These are phyloP conservation scores for Chlorociboria aeruginascens DNA, from an alignment of 495 filamentous ascomycete genomes.

Conservation along the genomic window DNA sequence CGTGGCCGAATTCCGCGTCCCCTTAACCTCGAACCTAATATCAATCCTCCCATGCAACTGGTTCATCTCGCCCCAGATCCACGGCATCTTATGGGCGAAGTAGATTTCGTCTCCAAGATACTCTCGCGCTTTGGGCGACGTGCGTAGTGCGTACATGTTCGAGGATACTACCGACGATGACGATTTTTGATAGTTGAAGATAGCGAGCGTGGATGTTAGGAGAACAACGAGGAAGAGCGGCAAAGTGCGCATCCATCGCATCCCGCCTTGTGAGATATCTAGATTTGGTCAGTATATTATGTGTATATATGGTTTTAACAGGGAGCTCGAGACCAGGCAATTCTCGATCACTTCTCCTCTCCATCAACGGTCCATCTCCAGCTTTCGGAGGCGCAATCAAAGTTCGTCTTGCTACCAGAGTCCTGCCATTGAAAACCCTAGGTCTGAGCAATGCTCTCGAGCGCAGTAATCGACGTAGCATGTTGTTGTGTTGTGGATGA, in stretches of 20 bases:
- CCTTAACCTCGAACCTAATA: conserved; percentile 79
- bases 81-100: conserved; percentile 76
- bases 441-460: conserved; percentile 8
- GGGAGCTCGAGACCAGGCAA: conserved; percentile 43
- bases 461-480: conserved; percentile 17
- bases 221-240: conserved; percentile 47
- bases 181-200: conserved; percentile 98
- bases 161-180: conserved; percentile 71
- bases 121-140: conserved; percentile 57
- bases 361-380: conserved; percentile 60
- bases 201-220: conserved; percentile 55
- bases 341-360: conserved; percentile 68
- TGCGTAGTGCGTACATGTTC: conserved; percentile 84
- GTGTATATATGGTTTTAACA: background rate
- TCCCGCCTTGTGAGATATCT: conserved; percentile 16
- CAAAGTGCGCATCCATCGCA: conserved; percentile 33
- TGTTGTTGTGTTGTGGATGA: background rate
- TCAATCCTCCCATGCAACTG: conserved; percentile 86
- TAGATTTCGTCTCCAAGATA: conserved; percentile 86
- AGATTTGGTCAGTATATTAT: background rate
- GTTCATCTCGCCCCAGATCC: conserved; percentile 89
- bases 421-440: background rate
- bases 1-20: conserved; percentile 54
- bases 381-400: conserved; percentile 31
- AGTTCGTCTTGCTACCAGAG: conserved; percentile 8